Percentiles rank a stretch among this genome's conserved stretches.
These are phyloP conservation scores for Pythium plurisporium DNA, from an alignment of 352 stramenopile species.

Conservation along the genomic window DNA sequence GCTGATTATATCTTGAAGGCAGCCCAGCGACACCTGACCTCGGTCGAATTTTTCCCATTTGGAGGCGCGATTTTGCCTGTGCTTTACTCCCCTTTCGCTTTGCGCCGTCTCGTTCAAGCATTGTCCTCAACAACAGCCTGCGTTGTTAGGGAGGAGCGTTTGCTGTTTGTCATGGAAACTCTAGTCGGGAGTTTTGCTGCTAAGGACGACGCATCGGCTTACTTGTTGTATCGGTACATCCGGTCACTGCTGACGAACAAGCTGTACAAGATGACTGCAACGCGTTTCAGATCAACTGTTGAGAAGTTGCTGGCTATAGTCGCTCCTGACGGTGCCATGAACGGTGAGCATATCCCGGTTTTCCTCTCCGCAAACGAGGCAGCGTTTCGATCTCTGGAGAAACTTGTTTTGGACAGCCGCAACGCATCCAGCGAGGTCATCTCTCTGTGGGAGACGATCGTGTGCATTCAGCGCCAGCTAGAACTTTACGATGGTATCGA, in stretches of 20 bases:
- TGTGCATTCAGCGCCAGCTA: constrained; percentile 36
- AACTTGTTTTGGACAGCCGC: constrained; percentile 14
- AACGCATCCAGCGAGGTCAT: constrained; percentile 27
- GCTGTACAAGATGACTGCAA: constrained; percentile 30
- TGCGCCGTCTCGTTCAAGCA: constrained; percentile 49
- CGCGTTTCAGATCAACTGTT: constrained; percentile 24
- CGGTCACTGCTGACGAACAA: constrained; percentile 48
- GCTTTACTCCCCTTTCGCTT: constrained; percentile 47
- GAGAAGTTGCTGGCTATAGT: constrained; percentile 21
- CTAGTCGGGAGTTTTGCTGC: constrained; percentile 23
- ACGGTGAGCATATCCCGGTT: constrained; percentile 27
- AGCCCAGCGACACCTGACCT: constrained; percentile 42
- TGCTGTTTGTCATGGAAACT: constrained; percentile 65
- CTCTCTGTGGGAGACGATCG: constrained; percentile 33
- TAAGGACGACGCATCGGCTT: constrained; percentile 15
- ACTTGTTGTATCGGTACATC: constrained; percentile 49
- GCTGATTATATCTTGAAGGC: constrained; percentile 29
- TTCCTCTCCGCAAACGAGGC: constrained; percentile 52
- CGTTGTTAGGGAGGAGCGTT: constrained; percentile 36
- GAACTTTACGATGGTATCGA: constrained; percentile 54
- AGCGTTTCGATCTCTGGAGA: constrained; percentile 31
- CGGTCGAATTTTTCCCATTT: constrained; percentile 44
- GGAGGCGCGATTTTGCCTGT: constrained; percentile 25
- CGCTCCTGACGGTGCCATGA: background rate
- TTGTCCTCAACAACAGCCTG: constrained; percentile 28